Conservation (phyloP, 345 rosid genomes). For the Sonneratia alba region DNA sequence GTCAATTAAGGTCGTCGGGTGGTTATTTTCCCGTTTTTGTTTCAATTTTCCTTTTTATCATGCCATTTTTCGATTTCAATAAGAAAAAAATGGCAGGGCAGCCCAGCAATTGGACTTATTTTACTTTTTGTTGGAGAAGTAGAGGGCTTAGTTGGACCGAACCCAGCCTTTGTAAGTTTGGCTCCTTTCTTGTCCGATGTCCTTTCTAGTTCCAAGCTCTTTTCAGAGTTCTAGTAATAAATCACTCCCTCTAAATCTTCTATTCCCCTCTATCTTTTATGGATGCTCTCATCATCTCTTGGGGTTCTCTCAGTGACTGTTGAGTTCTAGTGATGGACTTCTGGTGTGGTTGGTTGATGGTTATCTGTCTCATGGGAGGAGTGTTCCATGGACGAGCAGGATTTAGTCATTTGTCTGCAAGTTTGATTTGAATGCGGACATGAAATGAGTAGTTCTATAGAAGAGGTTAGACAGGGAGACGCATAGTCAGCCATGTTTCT, state of each 20-base stretch:
- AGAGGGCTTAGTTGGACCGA: neutral
- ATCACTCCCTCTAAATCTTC: neutral
- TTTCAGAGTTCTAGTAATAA: neutral
- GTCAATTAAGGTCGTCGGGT: conserved; percentile 17
- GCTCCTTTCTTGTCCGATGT: neutral
- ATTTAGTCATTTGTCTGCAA: no score
- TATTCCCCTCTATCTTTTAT: neutral
- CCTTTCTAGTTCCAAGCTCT: neutral
- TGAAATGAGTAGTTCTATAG: no score
- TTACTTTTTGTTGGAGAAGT: neutral
- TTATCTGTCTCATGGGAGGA: no score
- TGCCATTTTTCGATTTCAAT: neutral
- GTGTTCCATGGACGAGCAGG: no score
- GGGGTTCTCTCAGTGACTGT: no score
- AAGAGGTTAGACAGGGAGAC: no score
- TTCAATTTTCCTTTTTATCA: neutral
- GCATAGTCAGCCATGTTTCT: no score
- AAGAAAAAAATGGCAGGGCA: neutral
- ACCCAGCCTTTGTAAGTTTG: neutral
- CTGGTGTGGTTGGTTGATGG: no score
- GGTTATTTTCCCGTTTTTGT: neutral
- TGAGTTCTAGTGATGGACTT: no score
- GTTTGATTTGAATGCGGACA: no score
- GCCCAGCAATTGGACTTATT: neutral
- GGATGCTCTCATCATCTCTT: no score